phyloP scores from a whole-genome alignment of 192 early-diverging fungal species.

The Haplosporangium gracile region DNA sequence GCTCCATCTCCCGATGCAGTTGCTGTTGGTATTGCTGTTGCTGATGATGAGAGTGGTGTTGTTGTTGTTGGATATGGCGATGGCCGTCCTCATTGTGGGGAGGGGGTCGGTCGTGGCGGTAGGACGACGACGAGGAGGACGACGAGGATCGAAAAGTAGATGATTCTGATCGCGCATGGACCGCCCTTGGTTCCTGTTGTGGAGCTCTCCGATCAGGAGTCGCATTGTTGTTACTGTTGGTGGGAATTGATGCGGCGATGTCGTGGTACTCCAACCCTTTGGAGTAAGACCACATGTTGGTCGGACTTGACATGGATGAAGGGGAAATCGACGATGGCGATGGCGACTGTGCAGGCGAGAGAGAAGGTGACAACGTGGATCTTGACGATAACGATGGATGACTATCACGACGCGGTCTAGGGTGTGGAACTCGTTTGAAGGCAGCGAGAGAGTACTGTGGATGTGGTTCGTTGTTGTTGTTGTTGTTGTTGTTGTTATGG shows the following conservation, averaged over 20 bases:
- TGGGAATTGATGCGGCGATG: not conserved
- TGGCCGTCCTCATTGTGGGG: not conserved
- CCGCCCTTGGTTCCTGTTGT: not conserved
- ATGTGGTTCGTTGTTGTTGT: slow-evolving; percentile 1
- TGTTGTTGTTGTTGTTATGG: not conserved
- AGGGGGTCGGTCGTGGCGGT: not conserved
- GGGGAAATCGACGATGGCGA: slow-evolving; percentile 33
- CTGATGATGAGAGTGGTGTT: not conserved
- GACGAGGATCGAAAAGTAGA: not conserved
- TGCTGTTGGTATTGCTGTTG: not conserved
- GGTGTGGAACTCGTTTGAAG: not conserved
- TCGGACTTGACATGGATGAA: slow-evolving; percentile 38
- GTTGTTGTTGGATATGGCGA: not conserved
- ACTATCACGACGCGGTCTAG: slow-evolving; percentile 23
- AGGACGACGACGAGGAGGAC: not conserved
- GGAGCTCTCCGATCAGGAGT: slow-evolving; percentile 2
- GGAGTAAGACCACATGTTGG: slow-evolving; percentile 33
- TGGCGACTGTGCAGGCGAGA: slow-evolving; percentile 36
- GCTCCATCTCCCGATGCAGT: slow-evolving; percentile 13
- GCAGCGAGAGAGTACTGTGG: not conserved
- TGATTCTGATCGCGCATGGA: slow-evolving; percentile 5
- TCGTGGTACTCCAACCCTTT: slow-evolving; percentile 18
- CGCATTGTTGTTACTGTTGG: not conserved
- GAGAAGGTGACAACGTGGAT: slow-evolving; percentile 35
- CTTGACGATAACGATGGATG: slow-evolving; percentile 30